Base-by-base conservation (phyloP, 305 asterid species). In the Fraxinus floribunda region DNA sequence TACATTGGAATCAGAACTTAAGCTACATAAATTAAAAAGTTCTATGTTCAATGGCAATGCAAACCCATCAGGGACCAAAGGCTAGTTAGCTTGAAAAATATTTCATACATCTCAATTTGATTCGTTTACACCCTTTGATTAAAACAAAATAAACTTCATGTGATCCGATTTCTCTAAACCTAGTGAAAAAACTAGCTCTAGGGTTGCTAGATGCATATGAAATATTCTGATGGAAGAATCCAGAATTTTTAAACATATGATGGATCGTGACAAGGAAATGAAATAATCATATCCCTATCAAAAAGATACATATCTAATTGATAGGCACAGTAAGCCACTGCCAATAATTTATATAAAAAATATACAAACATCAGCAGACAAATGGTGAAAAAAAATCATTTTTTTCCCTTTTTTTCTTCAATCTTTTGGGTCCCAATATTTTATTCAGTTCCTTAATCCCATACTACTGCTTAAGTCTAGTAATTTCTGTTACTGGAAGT, bases 241-340 rank as follows among this genome's bases (percentile, higher is more conserved):
- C 81, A 85, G 87, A 87, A 79, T 82, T 52, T 39, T 84, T 74
- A 57, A 82, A 79, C 82, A 68, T 80, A 80, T 77, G 75, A 80
- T 49, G 86, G 7, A 70, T 79, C 73, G 62, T 79, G 76, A 83
- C 76, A 66, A 71, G 9, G 5, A 64, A 77, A 84, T 82, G 76
- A 87, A 70, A 82, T 49, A 87, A 83, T 84, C 82, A 22, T 77
- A 78, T 20, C 35, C 57, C 64, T 78, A 41, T 73, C 55, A 57
- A 26, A 78, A 81, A 83, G 85, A 83, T 83, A 24, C 82, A 84
- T 60, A 85, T 85, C 86, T 84, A 41, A 64, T 62, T 86, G 89
- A 82, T 30, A 82, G 87, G 77, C 84, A 86, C 85, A 78, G 80
- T 55, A 82, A 84, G 86, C 88, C 88, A 85, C 91, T 86, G 82